Percentiles rank a stretch among this genome's conserved stretches.
These are phyloP conservation scores for Rhynchosporium secalis DNA, from an alignment of 2,329 filamentous ascomycete genomes.

Conservation along the genomic window DNA sequence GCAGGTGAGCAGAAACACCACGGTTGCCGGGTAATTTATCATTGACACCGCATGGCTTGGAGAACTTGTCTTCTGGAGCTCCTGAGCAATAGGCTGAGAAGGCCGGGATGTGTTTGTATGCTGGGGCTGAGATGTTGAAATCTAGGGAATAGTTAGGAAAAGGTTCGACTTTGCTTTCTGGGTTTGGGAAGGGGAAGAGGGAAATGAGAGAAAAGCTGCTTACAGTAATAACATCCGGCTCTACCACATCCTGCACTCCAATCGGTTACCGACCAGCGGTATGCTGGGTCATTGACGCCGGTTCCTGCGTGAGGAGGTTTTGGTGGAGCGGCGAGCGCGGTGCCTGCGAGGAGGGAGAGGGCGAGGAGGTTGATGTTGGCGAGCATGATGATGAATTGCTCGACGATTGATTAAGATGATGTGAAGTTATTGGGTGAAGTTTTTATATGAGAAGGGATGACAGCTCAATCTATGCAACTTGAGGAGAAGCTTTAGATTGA, in stretches of 20 bases:
- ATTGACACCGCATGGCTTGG: constrained; percentile 12
- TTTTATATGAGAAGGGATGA: too few relatives aligned
- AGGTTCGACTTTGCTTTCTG: not conserved
- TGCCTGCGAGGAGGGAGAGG: constrained; percentile 15
- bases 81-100: constrained; percentile 23
- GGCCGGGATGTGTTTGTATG: constrained; percentile 17
- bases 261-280: constrained; percentile 19
- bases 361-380: constrained; percentile 11
- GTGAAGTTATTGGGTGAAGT: not conserved
- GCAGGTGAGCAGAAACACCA: constrained; percentile 18
- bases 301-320: constrained; percentile 4
- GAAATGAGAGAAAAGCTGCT: not conserved
- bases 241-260: constrained; percentile 22
- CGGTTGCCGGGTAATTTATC: constrained; percentile 16
- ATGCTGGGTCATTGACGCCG: constrained; percentile 11
- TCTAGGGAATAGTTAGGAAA: constrained; percentile 2
- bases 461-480: not conserved
- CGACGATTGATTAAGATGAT: not conserved
- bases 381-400: not conserved
- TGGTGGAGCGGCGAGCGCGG: constrained; percentile 14
- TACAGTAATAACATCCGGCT: constrained; percentile 19
- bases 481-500: not conserved
- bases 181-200: not conserved
- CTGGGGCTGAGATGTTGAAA: constrained; percentile 22
- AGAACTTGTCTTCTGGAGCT: constrained; percentile 9